phyloP scores from a whole-genome alignment of 2,329 filamentous ascomycete genomes.

The Ascochyta fabae region DNA sequence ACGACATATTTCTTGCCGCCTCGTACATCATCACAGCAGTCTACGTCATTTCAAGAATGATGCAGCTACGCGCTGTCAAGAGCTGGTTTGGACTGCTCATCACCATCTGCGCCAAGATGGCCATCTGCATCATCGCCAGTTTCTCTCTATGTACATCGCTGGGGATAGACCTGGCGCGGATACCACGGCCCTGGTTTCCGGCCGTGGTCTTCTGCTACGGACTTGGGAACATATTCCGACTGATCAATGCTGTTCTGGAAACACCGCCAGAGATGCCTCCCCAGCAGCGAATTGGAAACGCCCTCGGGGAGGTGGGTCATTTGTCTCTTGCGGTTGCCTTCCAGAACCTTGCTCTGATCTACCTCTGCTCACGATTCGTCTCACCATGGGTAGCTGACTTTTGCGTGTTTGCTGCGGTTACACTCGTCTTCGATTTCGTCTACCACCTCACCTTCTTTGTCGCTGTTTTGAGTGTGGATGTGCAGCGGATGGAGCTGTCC shows the following conservation, averaged over 20 bases:
- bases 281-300: constrained; percentile 72
- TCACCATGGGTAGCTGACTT: constrained; percentile 76
- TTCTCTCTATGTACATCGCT: constrained; percentile 80
- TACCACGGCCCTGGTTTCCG: constrained; percentile 77
- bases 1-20: constrained; percentile 67
- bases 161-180: constrained; percentile 75
- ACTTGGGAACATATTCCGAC: constrained; percentile 77
- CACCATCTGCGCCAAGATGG: constrained; percentile 72
- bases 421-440: constrained; percentile 77
- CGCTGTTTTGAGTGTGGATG: constrained; percentile 79
- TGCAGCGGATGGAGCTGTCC: constrained; percentile 75
- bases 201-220: constrained; percentile 79
- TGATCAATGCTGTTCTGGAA: constrained; percentile 78
- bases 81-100: constrained; percentile 75
- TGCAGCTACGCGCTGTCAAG: constrained; percentile 75
- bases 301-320: constrained; percentile 75
- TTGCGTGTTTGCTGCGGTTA: constrained; percentile 77
- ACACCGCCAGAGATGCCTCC: constrained; percentile 73
- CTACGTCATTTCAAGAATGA: constrained; percentile 72
- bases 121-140: constrained; percentile 76
- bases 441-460: constrained; percentile 82
- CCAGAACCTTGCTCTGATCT: constrained; percentile 73
- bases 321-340: constrained; percentile 70
- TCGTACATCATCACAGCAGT: constrained; percentile 69
- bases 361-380: constrained; percentile 69